Evolutionary conservation across 2,329 filamentous ascomycete species (phyloP), one percentile per base, ranked within the genome.

Genomic region (Aspergillus aculeatus): DNA sequence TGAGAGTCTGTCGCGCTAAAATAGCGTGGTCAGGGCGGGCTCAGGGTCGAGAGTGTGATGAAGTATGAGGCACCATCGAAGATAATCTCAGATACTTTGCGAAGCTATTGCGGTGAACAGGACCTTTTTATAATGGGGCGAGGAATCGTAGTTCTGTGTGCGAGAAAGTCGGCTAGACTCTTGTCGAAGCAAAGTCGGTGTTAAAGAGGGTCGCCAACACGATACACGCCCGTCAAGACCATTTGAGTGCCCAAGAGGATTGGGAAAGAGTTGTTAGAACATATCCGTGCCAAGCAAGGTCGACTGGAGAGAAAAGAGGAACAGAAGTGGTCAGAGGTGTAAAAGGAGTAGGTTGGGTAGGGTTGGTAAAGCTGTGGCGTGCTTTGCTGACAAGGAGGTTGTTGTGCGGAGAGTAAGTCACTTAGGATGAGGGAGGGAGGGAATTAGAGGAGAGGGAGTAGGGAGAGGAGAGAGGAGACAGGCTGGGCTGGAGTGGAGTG

Each of bases 351-450:
- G 38, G 14, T 44, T 50, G 53, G 55, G 38, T 44, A 50, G 56
- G 48, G 41, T 50, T 47, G 38, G 26, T 19, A 19, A 61, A 50
- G 49, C 53, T 51, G 65, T 63, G 65, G 65, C 64, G 65, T 63
- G 65, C 54, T 67, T 66, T 69, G 69, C 69, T 71, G 70, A 71
- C 69, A 68, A 71, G 69, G 69, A 68, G 62, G 65, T 16, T 67
- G 66, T 65, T 69, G 68, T 66, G 68, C 59, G 66, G 66, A 60
- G 62, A 49, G 62, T 48, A 31, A 61, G 61, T 55, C 62, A 66
- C 61, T 26, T 29, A 10, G 26, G 23, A 29, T 5, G 11, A 19
- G 24, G 14, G 53, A 54, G 10, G 47, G 31, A 57, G 12, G 21
- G 21, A 57, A 26, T 23, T 35, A n/a, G 23, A 51, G 50, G 9